Conservation (phyloP, 2,329 filamentous ascomycete genomes). For the Curvularia spicifera region DNA sequence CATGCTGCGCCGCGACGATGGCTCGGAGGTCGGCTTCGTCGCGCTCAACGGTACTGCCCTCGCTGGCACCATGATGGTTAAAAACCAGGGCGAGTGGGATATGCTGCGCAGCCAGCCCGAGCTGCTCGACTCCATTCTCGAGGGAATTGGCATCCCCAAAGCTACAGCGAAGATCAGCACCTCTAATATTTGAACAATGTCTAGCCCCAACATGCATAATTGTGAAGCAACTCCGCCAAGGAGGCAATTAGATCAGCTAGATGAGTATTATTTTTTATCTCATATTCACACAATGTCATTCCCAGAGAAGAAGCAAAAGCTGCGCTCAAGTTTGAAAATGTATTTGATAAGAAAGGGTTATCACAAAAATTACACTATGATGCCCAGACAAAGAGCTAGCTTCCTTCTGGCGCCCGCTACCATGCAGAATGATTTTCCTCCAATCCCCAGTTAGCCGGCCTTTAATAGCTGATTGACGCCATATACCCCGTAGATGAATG, state of each 20-base stretch:
- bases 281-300: not conserved
- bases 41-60: slow-evolving; percentile 64
- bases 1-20: slow-evolving; percentile 49
- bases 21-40: slow-evolving; percentile 51
- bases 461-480: slow-evolving; percentile 11
- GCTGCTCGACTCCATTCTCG: slow-evolving; percentile 54
- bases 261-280: not conserved
- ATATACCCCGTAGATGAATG: slow-evolving; percentile 12
- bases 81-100: slow-evolving; percentile 62
- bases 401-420: slow-evolving; percentile 24
- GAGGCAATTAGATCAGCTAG: not conserved
- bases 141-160: slow-evolving; percentile 44
- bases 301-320: not conserved
- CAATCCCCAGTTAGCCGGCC: not conserved
- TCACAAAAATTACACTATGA: slow-evolving; percentile 25
- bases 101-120: slow-evolving; percentile 51
- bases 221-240: not conserved
- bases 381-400: slow-evolving; percentile 8
- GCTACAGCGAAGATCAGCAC: slow-evolving; percentile 3
- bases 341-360: slow-evolving; percentile 20
- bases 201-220: not conserved
- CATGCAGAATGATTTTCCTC: slow-evolving; percentile 26
- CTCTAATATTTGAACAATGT: slow-evolving; percentile 6
- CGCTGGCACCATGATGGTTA: slow-evolving; percentile 66
- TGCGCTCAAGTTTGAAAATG: not conserved